Conservation (phyloP, 2,329 filamentous ascomycete species). For the Calycina marina region DNA sequence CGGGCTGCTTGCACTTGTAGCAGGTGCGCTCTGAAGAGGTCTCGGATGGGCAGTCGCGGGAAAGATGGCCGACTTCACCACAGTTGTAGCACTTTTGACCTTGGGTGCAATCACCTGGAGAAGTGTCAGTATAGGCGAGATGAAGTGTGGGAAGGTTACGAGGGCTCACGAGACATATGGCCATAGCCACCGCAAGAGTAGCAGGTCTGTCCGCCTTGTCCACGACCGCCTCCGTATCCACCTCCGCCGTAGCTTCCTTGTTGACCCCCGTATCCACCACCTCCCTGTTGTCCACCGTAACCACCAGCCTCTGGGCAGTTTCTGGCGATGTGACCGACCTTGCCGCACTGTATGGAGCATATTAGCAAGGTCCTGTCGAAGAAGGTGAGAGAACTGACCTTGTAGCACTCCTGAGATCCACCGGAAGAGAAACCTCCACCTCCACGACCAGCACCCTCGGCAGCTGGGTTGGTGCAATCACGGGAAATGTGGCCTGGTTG, state of each 20-base stretch:
- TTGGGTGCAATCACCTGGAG: constrained; percentile 78
- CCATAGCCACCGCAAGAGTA: constrained; percentile 96
- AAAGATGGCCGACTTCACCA: constrained; percentile 65
- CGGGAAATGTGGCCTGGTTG: constrained; percentile 82
- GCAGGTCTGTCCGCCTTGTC: constrained; percentile 85
- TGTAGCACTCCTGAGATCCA: constrained; percentile 70
- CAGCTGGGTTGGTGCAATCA: constrained; percentile 33
- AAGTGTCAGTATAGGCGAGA: constrained; percentile 4
- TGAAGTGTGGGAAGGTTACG: neutral
- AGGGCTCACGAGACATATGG: constrained; percentile 54
- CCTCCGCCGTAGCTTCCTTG: constrained; percentile 25
- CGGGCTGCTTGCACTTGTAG: constrained; percentile 78
- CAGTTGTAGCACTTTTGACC: constrained; percentile 99
- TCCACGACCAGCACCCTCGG: constrained; percentile 20
- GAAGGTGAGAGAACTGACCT: constrained; percentile 25
- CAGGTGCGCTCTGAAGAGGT: constrained; percentile 85
- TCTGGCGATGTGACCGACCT: constrained; percentile 90
- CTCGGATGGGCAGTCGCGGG: constrained; percentile 87
- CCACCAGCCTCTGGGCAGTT: constrained; percentile 61
- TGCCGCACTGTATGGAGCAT: constrained; percentile 54
- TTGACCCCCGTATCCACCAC: constrained; percentile 27
- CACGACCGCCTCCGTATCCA: constrained; percentile 33
- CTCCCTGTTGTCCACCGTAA: constrained; percentile 26
- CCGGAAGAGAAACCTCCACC: constrained; percentile 26
- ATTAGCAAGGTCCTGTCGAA: constrained; percentile 2